Evolutionary conservation across 352 stramenopile genomes (phyloP).

Genomic region (Phytophthora hybrid): DNA sequence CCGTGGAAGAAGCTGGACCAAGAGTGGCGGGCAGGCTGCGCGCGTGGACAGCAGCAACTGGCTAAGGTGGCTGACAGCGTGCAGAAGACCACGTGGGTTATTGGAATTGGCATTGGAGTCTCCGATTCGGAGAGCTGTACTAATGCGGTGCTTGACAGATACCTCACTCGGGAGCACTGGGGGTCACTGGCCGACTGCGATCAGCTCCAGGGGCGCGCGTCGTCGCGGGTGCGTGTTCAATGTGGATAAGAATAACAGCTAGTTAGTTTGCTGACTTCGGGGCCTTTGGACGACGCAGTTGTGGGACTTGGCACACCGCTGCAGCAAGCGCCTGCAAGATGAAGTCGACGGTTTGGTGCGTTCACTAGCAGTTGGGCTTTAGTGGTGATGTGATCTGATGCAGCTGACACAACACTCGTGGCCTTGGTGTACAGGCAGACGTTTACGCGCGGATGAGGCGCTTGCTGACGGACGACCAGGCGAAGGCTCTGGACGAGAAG

Average conservation of each 20-base stretch:
- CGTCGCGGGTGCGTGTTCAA: conserved; percentile 47
- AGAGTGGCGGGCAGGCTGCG: conserved; percentile 65
- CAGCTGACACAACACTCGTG: background rate
- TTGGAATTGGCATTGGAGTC: background rate
- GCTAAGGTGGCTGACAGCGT: conserved; percentile 71
- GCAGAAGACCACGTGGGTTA: conserved; percentile 74
- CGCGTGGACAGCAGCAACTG: conserved; percentile 67
- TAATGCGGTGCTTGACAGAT: conserved; percentile 40
- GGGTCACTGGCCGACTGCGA: conserved; percentile 57
- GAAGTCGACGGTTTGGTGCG: conserved; percentile 62
- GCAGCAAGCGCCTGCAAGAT: conserved; percentile 58
- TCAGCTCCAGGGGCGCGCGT: conserved; percentile 58
- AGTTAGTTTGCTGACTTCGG: background rate
- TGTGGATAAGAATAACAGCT: background rate
- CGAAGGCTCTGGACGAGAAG: conserved; percentile 37
- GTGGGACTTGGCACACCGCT: conserved; percentile 78
- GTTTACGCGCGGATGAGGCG: conserved; percentile 58
- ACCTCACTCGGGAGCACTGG: conserved; percentile 74
- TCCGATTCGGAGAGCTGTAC: too few relatives aligned
- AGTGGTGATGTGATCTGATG: background rate
- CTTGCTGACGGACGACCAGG: conserved; percentile 40
- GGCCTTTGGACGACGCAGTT: conserved; percentile 37
- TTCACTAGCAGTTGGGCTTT: background rate
- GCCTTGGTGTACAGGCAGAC: conserved; percentile 29
- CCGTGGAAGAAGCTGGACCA: conserved; percentile 68